Base-by-base conservation (phyloP, 2,329 filamentous ascomycete species). In the Aspergillus glaucus region DNA sequence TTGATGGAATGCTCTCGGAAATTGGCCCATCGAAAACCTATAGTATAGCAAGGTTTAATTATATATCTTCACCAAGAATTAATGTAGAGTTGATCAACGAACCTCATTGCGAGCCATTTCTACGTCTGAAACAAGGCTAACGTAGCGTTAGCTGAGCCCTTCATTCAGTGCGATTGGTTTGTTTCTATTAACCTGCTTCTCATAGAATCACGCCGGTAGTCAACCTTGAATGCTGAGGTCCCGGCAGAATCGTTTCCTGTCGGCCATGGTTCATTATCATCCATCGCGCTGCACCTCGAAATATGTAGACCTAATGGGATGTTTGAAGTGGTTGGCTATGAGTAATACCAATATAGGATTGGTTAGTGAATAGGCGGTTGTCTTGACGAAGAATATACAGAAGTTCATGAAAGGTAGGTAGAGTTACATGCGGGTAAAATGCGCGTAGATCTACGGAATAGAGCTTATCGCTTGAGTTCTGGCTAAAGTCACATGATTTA, bases 61-160 rank as follows among this genome's bases (percentile, higher is more conserved):
- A 51, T 45, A 22, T 34, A n/a, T 30, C 21, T 15, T 45, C 28
- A 50, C 41, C 39, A 44, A 44, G 46, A 44, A 44, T 34, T 21
- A 37, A 46, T 19, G 36, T 47, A 15, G 37, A 26, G 37, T 43
- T 8, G 34, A 12, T 28, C 21, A 39, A 61, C 70, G 46, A 64
- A 93, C 88, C 80, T 97, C 92, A 66, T 95, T 88, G 45, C 94
- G 89, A 17, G 93, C 92, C 93, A 98, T 97, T 67, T 96, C 92
- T n/a, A 97, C 91, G 69, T 95, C 89, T 57, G 89, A 89, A 59
- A 95, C 85, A 32, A 84, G 70, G 57, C 75, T 79, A 55, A 5
- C 46, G 7, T 24, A 39, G 28, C 17, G 46, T 68, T 43, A 66
- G 61, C 39, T 28, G 40, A n/a, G 14, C n/a, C 15, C 39, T 40